These are phyloP conservation scores for Warburgia ugandensis DNA, from an alignment of 164 flowering plant genomes.

Conservation along the genomic window DNA sequence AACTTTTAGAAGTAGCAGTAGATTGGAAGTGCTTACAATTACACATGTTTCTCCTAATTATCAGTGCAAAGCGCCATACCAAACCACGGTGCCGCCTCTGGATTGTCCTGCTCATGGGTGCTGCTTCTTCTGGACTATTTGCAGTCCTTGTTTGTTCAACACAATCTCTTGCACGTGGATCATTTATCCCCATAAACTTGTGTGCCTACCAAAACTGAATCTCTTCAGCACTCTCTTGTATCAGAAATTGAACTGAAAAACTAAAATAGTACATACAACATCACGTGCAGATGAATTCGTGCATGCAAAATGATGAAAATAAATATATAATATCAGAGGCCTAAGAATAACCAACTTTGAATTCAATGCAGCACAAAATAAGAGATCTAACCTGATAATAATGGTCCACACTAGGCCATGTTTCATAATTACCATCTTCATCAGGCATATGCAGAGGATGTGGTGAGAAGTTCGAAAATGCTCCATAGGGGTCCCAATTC, in stretches of 20 bases:
- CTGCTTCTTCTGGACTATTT: constrained; percentile 97
- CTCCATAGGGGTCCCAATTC: constrained; percentile 96
- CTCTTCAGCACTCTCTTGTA: no score
- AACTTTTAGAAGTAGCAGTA: no score
- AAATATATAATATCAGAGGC: neutral
- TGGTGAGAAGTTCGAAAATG: constrained; percentile 87
- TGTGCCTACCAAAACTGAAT: no score
- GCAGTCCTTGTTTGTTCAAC: constrained; percentile 57
- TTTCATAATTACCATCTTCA: constrained; percentile 47
- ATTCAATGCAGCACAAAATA: neutral
- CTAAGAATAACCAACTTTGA: no score
- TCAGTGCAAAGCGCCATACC: no score
- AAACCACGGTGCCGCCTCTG: constrained; percentile 66
- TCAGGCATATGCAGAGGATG: constrained; percentile 76
- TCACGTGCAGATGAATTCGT: no score
- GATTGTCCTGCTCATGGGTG: constrained; percentile 64
- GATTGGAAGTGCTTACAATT: no score
- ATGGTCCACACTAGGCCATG: constrained; percentile 87
- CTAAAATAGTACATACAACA: no score
- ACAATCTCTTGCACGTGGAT: constrained; percentile 46
- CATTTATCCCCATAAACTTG: constrained; percentile 64
- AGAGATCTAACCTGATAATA: constrained; percentile 96
- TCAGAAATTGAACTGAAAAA: constrained; percentile 5
- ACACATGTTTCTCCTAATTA: no score
- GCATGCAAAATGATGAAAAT: neutral